Conservation (phyloP, 257 asterid species). For the Agastache rugosa region DNA sequence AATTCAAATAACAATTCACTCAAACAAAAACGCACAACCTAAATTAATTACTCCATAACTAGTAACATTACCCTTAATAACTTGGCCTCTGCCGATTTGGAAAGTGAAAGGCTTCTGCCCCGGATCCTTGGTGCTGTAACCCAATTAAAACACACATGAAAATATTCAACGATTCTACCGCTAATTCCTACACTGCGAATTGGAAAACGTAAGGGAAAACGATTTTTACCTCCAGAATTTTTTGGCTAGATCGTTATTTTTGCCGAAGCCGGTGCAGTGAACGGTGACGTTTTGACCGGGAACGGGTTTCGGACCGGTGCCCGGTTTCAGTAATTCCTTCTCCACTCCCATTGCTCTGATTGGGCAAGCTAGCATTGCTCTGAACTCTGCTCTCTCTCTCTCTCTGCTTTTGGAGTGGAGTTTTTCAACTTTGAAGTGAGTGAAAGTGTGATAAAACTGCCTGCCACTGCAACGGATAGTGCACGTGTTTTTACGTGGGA, state of each 20-base stretch:
- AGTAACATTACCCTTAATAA: conserved; percentile 32
- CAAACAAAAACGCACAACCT: neutral
- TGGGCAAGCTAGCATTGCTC: conserved; percentile 35
- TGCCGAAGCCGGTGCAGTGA: conserved; percentile 97
- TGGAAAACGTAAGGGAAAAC: neutral
- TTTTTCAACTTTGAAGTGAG: neutral
- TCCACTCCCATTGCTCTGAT: conserved; percentile 75
- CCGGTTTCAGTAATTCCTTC: conserved; percentile 75
- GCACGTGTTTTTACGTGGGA: neutral
- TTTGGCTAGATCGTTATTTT: conserved; percentile 70
- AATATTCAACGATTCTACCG: neutral
- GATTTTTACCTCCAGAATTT: conserved; percentile 85
- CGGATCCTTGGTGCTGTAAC: conserved; percentile 88
- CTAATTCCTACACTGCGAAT: neutral
- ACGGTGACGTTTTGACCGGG: conserved; percentile 89
- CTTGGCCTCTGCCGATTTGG: conserved; percentile 81
- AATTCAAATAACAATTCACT: neutral
- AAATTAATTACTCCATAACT: neutral
- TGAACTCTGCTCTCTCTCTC: neutral
- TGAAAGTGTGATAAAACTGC: neutral
- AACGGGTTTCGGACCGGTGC: conserved; percentile 75
- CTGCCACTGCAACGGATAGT: conserved; percentile 2
- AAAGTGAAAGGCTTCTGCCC: conserved; percentile 92
- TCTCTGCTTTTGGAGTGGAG: neutral
- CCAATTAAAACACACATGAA: neutral